phyloP scores from a whole-genome alignment of 208 protist species.

The Endotrypanum monterogeii region DNA sequence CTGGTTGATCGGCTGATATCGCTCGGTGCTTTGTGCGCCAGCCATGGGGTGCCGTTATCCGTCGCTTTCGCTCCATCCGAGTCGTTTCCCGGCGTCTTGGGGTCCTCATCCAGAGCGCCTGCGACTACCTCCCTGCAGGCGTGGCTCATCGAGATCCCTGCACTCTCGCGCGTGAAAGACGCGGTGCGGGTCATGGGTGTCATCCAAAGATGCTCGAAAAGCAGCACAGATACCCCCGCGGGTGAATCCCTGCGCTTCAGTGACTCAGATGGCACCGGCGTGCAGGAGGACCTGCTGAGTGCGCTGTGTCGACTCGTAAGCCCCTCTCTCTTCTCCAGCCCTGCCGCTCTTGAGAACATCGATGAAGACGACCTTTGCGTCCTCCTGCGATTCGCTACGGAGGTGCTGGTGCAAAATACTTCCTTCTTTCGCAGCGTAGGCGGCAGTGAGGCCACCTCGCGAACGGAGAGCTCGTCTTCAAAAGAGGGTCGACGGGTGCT shows the following conservation, averaged over 20 bases:
- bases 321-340: slow-evolving; percentile 38
- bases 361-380: slow-evolving; percentile 59
- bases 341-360: slow-evolving; percentile 61
- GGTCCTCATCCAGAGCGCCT: not conserved
- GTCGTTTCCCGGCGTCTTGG: not conserved
- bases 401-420: slow-evolving; percentile 55
- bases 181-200: slow-evolving; percentile 60
- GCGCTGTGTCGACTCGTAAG: slow-evolving; percentile 42
- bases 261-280: slow-evolving; percentile 10
- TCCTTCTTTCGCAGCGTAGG: slow-evolving; percentile 35
- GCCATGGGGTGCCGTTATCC: slow-evolving; percentile 62
- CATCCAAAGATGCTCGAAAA: slow-evolving; percentile 10
- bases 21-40: slow-evolving; percentile 62
- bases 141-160: slow-evolving; percentile 16
- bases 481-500: slow-evolving; percentile 6
- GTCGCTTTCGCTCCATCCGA: slow-evolving; percentile 33
- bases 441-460: no score
- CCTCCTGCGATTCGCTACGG: slow-evolving; percentile 55
- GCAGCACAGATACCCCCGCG: not conserved
- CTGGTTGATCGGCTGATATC: slow-evolving; percentile 55
- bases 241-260: slow-evolving; percentile 3
- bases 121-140: not conserved
- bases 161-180: slow-evolving; percentile 24
- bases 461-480: not conserved
- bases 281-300: slow-evolving; percentile 23